Evolutionary conservation across 805 yeast species (phyloP), one percentile per base, ranked within the genome.

Genomic region (Isabelozyma rhagii): DNA sequence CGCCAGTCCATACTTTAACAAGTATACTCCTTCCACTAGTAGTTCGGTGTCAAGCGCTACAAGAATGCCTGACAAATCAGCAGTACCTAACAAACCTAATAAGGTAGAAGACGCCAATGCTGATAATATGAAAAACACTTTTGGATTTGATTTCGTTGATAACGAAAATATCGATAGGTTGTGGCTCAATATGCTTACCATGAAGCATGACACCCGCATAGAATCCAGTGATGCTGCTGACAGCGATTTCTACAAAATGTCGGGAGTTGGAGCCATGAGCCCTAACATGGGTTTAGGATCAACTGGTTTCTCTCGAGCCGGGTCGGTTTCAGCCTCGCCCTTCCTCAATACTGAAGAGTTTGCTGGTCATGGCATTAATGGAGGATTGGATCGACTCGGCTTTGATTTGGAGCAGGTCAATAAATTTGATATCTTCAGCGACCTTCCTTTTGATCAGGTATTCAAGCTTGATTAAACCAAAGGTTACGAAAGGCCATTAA

Each of bases 141-240:
- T 53, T 44, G 51, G 50, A 11, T 40, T 60, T 39, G 59, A 65
- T 39, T 57, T 55, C 43, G 57, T 63, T 27, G 54, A 58, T 36
- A 61, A 62, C 48, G 57, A 57, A 5, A 71, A 69, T 45, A 61
- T 69, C 38, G 75, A 71, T 54, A 62, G 63, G 40, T 49, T 68
- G 15, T 71, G 75, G 75, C 53, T 66, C 34, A 69, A 66, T 39
- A 57, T 70, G 54, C 55, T 71, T n/a, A 56, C 63, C 7, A 56
- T 62, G 56, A 67, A 66, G 43, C 55, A 59, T 41, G 69, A 64
- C 18, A 51, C 48, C 31, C 46, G 44, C 15, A 17, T 44, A 14
- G 36, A 31, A 13, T 31, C 36, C 8, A 31, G n/a, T 31, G 36
- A 31, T 31, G 36, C 21, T 10, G 11, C 9, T 25, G 41, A 41